phyloP scores from a whole-genome alignment of 1,284 basidiomycete species.

The Boletus mariae region DNA sequence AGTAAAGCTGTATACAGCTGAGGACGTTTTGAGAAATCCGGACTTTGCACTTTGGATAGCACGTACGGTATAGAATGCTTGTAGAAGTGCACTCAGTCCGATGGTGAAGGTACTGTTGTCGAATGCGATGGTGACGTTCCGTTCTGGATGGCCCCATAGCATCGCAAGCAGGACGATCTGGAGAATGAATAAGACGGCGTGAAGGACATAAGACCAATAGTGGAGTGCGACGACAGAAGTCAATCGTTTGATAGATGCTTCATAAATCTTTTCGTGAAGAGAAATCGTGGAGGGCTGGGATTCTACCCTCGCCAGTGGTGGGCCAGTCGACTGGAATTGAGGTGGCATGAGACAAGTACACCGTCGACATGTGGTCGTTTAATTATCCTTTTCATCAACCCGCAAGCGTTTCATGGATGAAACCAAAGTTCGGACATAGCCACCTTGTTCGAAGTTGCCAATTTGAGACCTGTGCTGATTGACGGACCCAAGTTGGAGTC shows the following conservation, averaged over 20 bases:
- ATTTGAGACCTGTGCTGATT: neutral
- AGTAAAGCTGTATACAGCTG: slow-evolving; percentile 4
- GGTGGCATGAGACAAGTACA: neutral
- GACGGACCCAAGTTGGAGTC: neutral
- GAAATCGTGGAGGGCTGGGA: neutral
- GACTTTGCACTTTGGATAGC: neutral
- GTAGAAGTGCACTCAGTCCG: slow-evolving; percentile 9
- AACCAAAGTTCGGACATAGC: no score
- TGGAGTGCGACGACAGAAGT: neutral
- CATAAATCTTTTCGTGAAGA: neutral
- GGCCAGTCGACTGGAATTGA: neutral
- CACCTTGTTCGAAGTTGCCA: no score
- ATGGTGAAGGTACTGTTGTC: slow-evolving; percentile 1
- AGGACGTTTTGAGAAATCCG: neutral
- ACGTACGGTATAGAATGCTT: slow-evolving; percentile 13
- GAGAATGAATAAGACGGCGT: slow-evolving; percentile 3
- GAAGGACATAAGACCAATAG: slow-evolving; percentile 7
- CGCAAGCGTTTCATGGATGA: no score
- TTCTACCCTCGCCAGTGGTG: neutral
- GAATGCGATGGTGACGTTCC: neutral
- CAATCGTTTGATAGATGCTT: neutral
- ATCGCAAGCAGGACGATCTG: slow-evolving; percentile 5
- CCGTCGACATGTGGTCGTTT: neutral
- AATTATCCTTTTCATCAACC: neutral
- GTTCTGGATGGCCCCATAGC: slow-evolving; percentile 5